These are phyloP conservation scores for Fusarium pseudoanthophilum DNA, from an alignment of 2,329 filamentous ascomycete species.

Conservation along the genomic window DNA sequence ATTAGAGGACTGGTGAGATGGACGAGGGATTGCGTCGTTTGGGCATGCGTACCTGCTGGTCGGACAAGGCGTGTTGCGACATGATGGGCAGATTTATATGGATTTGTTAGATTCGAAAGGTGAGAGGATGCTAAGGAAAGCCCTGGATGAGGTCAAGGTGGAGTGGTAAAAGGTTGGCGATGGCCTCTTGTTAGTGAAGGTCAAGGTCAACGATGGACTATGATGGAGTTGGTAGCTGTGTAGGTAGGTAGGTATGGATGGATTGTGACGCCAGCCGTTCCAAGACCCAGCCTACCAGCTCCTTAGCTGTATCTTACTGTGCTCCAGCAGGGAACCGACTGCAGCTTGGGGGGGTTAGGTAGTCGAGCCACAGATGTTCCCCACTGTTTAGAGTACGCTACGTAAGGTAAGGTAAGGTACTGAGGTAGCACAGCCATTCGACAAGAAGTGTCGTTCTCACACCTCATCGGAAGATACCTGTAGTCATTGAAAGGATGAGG, in stretches of 20 bases:
- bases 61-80: slow-evolving; percentile 97
- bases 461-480: neutral
- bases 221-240: slow-evolving; percentile 43
- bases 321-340: slow-evolving; percentile 20
- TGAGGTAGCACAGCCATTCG: slow-evolving; percentile 28
- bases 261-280: slow-evolving; percentile 41
- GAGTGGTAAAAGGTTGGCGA: slow-evolving; percentile 32
- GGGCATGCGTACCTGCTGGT: slow-evolving; percentile 81
- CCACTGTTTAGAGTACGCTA: slow-evolving; percentile 16
- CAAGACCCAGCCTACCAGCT: slow-evolving; percentile 19
- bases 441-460: neutral
- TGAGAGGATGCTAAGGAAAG: neutral
- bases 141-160: slow-evolving; percentile 7
- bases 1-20: slow-evolving; percentile 12
- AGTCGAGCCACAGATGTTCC: slow-evolving; percentile 34
- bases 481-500: neutral
- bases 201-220: slow-evolving; percentile 27
- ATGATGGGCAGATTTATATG: slow-evolving; percentile 65
- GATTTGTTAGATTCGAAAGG: slow-evolving; percentile 18
- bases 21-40: slow-evolving; percentile 31
- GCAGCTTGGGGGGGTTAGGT: slow-evolving; percentile 24
- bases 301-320: slow-evolving; percentile 28
- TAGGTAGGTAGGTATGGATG: neutral
- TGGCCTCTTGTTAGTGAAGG: slow-evolving; percentile 36
- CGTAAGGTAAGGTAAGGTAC: neutral